Evolutionary conservation across 2,329 filamentous ascomycete species (phyloP).

Genomic region (Cladosporium austrohemisphaericum): DNA sequence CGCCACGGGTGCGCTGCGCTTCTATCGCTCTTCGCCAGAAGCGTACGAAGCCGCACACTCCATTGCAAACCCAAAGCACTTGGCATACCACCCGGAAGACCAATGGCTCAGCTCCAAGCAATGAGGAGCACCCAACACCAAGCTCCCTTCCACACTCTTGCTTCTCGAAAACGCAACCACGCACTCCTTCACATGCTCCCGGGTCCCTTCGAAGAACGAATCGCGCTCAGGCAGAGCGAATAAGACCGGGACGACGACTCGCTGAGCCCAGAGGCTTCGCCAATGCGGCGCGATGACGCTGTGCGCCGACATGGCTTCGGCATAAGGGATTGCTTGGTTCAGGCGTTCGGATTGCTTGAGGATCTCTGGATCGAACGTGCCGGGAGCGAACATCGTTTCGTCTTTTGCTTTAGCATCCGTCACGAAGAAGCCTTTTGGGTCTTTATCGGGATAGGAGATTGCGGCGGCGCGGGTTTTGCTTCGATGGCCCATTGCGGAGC

Average conservation of each 20-base stretch:
- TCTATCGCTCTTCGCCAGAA: too few species aligned
- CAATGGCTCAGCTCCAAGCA: slow-evolving; percentile 10
- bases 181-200: slow-evolving; percentile 4
- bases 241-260: neutral
- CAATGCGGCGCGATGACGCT: neutral
- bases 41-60: slow-evolving; percentile 13
- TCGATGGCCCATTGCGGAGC: slow-evolving; percentile 6
- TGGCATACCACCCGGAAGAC: slow-evolving; percentile 9
- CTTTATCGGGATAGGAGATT: neutral
- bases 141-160: neutral
- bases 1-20: too few species aligned
- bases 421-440: too few species aligned
- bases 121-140: neutral
- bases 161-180: neutral
- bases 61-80: slow-evolving; percentile 7
- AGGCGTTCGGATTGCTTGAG: neutral
- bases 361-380: neutral
- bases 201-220: neutral
- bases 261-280: neutral
- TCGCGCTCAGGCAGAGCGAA: slow-evolving; percentile 5
- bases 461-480: neutral
- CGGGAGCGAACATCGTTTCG: neutral
- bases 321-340: neutral
- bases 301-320: neutral
- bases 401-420: neutral